Evolutionary conservation across 164 flowering plant species (phyloP), one percentile per base, ranked within the genome.

Genomic region (Nymphaea colorata): DNA sequence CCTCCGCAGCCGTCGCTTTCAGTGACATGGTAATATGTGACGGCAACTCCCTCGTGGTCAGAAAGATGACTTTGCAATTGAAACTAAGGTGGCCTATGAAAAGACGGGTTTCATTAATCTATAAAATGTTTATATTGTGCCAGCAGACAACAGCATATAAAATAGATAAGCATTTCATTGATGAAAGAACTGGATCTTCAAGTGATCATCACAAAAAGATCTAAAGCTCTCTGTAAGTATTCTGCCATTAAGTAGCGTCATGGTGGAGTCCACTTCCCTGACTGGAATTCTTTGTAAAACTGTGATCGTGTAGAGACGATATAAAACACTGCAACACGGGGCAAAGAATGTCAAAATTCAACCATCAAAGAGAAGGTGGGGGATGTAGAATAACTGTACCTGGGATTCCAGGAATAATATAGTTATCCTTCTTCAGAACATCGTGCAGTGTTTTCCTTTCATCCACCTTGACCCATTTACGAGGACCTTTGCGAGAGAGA

Each of bases 371-470:
- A 8, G 59, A 45, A 11, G 43, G 16, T 12, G 2, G 16, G 10
- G 2, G 59, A 68, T 11, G 10, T 41, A 25, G 25, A 55, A 17
- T 51, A 68, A 42, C 41, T 73, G 62, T 17, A 93, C 98, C 99
- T 76, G 99, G 99, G 73, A 91, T 86, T 68, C 85, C 91, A 15
- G 91, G 88, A 65, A 91, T 85, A 55, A 90, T 67, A 66, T 79
- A 74, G 76, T 85, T 76, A 2, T 87, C 76, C 57, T 82, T 87
- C 75, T 79, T 80, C 70, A 91, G 77, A 64, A 88, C 84, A 70
- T 82, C 83, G 64, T 75, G 73, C 12, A 94, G 96, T 14, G 83
- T 84, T 77, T 82, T 86, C 74, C 70, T 88, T 72, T 91, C 96
- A 71, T 84, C 79, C 57, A 91, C 91, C 81, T 78, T 87, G 61